Conservation (phyloP, 208 protist species). For the Leptomonas seymouri region DNA sequence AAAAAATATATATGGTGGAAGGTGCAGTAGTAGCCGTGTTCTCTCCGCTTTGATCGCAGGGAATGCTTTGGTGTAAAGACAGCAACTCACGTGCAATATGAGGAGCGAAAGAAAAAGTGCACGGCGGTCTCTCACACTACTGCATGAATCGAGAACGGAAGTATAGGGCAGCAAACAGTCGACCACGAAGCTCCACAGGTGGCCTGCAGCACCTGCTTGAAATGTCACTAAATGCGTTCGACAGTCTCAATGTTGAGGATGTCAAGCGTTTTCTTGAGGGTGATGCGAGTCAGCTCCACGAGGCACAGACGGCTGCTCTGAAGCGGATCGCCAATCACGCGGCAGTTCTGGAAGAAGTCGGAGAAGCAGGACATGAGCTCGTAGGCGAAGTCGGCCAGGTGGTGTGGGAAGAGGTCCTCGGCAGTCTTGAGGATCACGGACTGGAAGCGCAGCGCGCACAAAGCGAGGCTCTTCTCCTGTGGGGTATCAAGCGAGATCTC, state of each 20-base stretch:
- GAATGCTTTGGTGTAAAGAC: too few relatives aligned
- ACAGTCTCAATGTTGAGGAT: conserved; percentile 94
- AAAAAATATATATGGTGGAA: too few relatives aligned
- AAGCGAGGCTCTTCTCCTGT: conserved; percentile 86
- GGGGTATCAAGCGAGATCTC: conserved; percentile 77
- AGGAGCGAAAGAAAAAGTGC: neutral
- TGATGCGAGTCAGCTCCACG: conserved; percentile 88
- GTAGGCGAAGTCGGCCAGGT: conserved; percentile 97
- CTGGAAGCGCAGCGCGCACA: conserved; percentile 89
- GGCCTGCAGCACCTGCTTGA: neutral
- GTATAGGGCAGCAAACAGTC: too few relatives aligned
- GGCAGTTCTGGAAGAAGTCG: conserved; percentile 96
- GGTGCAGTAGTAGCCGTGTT: too few relatives aligned
- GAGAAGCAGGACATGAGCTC: conserved; percentile 94
- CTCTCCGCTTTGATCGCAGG: too few relatives aligned
- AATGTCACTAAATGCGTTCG: conserved; percentile 70
- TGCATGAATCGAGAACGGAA: neutral
- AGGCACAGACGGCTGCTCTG: conserved; percentile 92
- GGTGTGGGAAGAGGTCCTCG: conserved; percentile 93
- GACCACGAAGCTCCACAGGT: neutral
- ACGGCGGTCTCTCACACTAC: too few relatives aligned
- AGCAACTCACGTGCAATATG: too few relatives aligned
- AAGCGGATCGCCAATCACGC: conserved; percentile 79
- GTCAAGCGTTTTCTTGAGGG: conserved; percentile 89
- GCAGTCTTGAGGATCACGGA: conserved; percentile 86